Evolutionary conservation across 306 rosid genomes (phyloP).

Genomic region (Lathyrus aphaca): DNA sequence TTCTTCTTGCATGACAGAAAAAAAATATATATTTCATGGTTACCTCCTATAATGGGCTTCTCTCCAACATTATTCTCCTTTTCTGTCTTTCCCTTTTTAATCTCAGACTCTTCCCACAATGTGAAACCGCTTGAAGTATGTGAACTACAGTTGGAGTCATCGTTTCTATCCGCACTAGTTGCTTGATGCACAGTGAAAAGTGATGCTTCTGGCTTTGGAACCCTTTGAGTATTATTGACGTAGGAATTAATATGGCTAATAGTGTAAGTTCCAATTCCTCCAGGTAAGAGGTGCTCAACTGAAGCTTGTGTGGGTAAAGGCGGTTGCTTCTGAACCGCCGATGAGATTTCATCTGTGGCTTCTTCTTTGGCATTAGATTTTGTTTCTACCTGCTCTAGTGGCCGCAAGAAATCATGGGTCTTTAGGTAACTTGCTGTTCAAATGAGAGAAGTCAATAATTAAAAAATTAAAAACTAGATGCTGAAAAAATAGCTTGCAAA

Average conservation of each 20-base stretch:
- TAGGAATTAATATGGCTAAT: conserved; percentile 74
- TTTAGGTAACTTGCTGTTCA: conserved; percentile 70
- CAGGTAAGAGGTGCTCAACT: conserved; percentile 82
- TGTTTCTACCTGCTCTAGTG: conserved; percentile 69
- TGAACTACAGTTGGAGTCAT: conserved; percentile 88
- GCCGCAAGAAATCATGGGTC: conserved; percentile 95
- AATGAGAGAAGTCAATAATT: conserved; percentile 30
- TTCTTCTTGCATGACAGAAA: no score
- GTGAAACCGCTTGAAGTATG: conserved; percentile 85
- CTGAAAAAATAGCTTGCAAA: no score
- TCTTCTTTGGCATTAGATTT: conserved; percentile 65
- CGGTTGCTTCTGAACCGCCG: conserved; percentile 49
- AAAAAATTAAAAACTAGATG: no score
- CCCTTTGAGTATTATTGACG: conserved; percentile 58
- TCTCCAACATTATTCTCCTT: conserved; percentile 77
- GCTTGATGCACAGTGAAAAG: conserved; percentile 58
- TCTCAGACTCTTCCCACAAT: conserved; percentile 86
- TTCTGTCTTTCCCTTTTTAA: conserved; percentile 83
- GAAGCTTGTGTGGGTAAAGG: conserved; percentile 53
- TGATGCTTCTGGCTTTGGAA: conserved; percentile 79
- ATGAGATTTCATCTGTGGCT: conserved; percentile 54
- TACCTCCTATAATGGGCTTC: conserved; percentile 61
- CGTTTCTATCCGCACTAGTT: conserved; percentile 64
- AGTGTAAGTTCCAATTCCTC: conserved; percentile 96
- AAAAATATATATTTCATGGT: not conserved